Base-by-base conservation (phyloP, 768 basidiomycete genomes). In the Rhodotorula taiwanensis region DNA sequence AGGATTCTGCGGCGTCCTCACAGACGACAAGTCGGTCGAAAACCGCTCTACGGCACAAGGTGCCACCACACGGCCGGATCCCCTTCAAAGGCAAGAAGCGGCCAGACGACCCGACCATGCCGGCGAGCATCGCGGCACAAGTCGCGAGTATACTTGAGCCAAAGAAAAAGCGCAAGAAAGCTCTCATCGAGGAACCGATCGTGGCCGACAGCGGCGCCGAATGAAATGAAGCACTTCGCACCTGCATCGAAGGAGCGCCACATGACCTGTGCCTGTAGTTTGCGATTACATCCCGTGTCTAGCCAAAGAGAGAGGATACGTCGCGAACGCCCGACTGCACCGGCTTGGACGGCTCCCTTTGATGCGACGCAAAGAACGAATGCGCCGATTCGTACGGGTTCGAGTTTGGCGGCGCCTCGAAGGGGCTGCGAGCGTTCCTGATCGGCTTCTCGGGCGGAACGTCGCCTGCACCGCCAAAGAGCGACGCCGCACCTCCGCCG, bases 71-170 rank as follows among this genome's bases (percentile, higher is more conserved):
- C 30, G 58, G 58, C 25, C 51, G 54, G 18, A 60, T 60, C 31
- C 64, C 64, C 31, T 60, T 60, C 64, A 65, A 65, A 58, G 54
- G 64, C 36, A 65, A 43, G 44, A 55, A 45, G 36, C 18, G 64
- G 9, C 64, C 64, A 1, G 55, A 54, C 5, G 64, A 65, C 39
- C 64, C 64, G 28, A 60, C 58, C 2, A 36, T 65, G 3, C 58
- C 64, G 10, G 30, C 34, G 6, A 55, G 54, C 23, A 56, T 65
- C 42, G 58, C 59, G 14, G 50, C 51, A 11, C 33, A 30, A 9
- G 23, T 48, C n/a, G 31, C 33, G 44, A 54, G 55, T 11, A 16
- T 11, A 5, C 20, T 14, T 34, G 65, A 66, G 44, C 59, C 65
- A 18, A 39, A 28, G 4, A 57, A 54, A 34, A 54, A 55, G 41